Evolutionary conservation across 768 basidiomycete genomes (phyloP).

Genomic region (Russula compacta): DNA sequence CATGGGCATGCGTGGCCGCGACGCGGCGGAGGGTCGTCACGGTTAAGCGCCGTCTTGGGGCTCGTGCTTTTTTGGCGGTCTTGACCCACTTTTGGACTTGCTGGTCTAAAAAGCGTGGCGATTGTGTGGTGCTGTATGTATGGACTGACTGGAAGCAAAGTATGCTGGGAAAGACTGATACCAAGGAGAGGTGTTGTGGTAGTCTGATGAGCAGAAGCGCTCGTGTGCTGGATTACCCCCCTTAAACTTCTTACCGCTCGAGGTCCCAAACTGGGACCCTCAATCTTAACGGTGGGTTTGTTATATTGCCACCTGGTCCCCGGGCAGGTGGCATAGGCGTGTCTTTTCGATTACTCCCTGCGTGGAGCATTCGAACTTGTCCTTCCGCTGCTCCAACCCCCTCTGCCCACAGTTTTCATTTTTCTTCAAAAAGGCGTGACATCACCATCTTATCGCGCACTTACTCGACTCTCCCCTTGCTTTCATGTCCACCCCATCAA

Average conservation of each 20-base stretch:
- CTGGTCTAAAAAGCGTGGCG: not conserved
- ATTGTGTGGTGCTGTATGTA: not conserved
- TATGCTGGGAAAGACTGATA: not conserved
- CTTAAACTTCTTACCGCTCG: not conserved
- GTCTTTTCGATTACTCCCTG: not conserved
- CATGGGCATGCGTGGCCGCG: not conserved
- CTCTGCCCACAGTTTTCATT: constrained; percentile 1
- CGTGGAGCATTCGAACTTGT: not conserved
- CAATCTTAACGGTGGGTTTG: not conserved
- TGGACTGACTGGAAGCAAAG: not conserved
- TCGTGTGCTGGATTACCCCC: constrained; percentile 1
- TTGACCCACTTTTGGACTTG: not conserved
- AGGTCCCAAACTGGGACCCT: constrained; percentile 2
- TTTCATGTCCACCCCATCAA: constrained; percentile 3
- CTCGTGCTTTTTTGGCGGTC: not conserved
- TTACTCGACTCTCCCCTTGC: not conserved
- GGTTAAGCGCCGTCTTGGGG: not conserved
- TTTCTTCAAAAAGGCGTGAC: not conserved
- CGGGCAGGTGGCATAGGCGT: constrained; percentile 3
- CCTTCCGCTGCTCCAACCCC: not conserved
- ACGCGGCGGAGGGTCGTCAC: not conserved
- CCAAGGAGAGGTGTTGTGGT: not conserved
- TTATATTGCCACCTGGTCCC: not conserved
- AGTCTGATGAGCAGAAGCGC: constrained; percentile 5
- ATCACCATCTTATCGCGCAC: not conserved